These are phyloP conservation scores for Larix kaempferi DNA, from an alignment of 75 land plant genomes.

Conservation along the genomic window DNA sequence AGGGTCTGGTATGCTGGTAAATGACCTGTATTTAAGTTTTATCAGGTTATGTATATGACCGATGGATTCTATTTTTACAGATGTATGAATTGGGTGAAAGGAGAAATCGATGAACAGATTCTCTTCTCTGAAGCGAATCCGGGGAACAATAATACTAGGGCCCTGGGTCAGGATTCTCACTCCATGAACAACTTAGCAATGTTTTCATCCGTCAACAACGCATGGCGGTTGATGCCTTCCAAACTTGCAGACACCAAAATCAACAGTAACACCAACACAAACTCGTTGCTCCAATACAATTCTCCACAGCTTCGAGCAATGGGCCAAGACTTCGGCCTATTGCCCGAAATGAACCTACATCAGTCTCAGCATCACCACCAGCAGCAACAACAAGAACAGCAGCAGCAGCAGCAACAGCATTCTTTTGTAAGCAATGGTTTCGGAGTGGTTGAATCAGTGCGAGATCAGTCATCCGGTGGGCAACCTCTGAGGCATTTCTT, in stretches of 20 bases:
- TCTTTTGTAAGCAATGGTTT: slow-evolving; percentile 22
- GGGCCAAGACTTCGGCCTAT: slow-evolving; percentile 7
- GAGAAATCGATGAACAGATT: not conserved
- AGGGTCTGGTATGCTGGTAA: too few relatives aligned
- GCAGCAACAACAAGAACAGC: slow-evolving; percentile 1
- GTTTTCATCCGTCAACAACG: slow-evolving; percentile 12
- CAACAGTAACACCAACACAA: slow-evolving; percentile 12
- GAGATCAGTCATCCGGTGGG: slow-evolving; percentile 18
- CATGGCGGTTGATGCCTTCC: not conserved
- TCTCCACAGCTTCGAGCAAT: slow-evolving; percentile 12
- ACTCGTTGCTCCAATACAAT: not conserved
- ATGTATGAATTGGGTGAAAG: slow-evolving; percentile 10
- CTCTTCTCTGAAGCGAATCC: not conserved
- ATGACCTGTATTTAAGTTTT: too few relatives aligned
- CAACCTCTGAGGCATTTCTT: slow-evolving; percentile 60
- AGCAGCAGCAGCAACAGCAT: slow-evolving; percentile 32
- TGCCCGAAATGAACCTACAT: not conserved
- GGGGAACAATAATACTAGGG: not conserved
- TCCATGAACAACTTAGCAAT: slow-evolving; percentile 17
- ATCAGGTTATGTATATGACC: too few relatives aligned
- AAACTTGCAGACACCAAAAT: slow-evolving; percentile 11
- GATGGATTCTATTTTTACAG: not conserved
- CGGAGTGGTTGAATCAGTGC: slow-evolving; percentile 11
- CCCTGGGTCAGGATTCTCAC: slow-evolving; percentile 23
- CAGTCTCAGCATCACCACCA: not conserved